Percentiles rank a stretch among this genome's conserved stretches.
These are phyloP conservation scores for Melaleuca alternifolia DNA, from an alignment of 345 rosid species.

Conservation along the genomic window DNA sequence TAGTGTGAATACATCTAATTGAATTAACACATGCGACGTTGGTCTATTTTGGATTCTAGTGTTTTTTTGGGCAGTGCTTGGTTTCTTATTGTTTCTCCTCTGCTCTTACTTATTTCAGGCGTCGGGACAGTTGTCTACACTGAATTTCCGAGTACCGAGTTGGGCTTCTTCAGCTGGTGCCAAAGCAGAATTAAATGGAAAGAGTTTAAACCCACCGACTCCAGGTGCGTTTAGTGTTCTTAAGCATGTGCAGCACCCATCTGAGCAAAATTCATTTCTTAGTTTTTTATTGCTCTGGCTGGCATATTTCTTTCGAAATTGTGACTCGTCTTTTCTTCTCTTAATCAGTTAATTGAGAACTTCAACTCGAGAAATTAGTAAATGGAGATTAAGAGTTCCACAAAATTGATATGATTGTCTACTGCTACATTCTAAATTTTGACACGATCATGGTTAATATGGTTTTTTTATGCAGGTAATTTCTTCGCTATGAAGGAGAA, in stretches of 20 bases:
- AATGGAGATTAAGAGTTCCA: neutral
- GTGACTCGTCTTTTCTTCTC: neutral
- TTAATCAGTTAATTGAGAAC: neutral
- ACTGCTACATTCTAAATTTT: neutral
- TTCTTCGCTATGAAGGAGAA: slow-evolving; percentile 35
- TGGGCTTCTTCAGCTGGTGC: slow-evolving; percentile 61
- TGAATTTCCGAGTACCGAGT: slow-evolving; percentile 64
- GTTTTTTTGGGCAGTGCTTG: neutral
- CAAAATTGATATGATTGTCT: neutral
- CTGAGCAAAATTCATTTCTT: neutral
- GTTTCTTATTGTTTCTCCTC: neutral
- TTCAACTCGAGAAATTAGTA: neutral
- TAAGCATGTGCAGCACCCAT: neutral
- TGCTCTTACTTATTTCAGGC: slow-evolving; percentile 19
- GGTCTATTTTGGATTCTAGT: neutral
- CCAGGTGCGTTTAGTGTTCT: slow-evolving; percentile 36
- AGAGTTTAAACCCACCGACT: slow-evolving; percentile 36
- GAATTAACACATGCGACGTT: neutral
- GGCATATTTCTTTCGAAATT: neutral
- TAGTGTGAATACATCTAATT: neutral
- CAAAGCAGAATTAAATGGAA: slow-evolving; percentile 44
- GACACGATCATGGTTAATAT: neutral
- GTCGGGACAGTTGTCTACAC: slow-evolving; percentile 30
- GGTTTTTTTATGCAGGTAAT: slow-evolving; percentile 33
- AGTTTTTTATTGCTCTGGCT: neutral